phyloP scores from a whole-genome alignment of 306 rosid species.

The Vachellia collinsii region DNA sequence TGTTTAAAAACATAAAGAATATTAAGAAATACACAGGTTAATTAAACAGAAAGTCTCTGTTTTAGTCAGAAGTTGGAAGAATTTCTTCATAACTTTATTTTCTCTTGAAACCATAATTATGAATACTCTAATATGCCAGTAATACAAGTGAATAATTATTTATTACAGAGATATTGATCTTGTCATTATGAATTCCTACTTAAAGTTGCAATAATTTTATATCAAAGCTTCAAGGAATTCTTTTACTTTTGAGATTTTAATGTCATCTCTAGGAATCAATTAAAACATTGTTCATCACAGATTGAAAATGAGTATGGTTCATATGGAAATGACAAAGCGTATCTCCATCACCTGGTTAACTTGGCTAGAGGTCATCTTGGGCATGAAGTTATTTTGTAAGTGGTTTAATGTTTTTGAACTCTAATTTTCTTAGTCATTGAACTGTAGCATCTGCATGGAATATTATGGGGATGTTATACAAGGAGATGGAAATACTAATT shows the following conservation, averaged over 20 bases:
- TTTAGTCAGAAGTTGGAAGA: conserved; percentile 28
- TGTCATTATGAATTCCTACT: conserved; percentile 30
- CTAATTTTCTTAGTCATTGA: conserved; percentile 27
- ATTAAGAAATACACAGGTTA: conserved; percentile 8
- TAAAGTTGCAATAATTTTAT: neutral
- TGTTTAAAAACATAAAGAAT: conserved; percentile 27
- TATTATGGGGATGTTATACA: neutral
- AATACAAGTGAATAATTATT: conserved; percentile 12
- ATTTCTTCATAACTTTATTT: conserved; percentile 22
- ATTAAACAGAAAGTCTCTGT: conserved; percentile 23
- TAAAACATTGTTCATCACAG: conserved; percentile 55
- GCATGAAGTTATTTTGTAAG: conserved; percentile 77
- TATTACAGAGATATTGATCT: conserved; percentile 13
- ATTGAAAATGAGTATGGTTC: conserved; percentile 95
- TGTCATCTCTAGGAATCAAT: conserved; percentile 23
- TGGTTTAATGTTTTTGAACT: conserved; percentile 38
- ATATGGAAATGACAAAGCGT: conserved; percentile 78
- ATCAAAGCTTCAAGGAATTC: conserved; percentile 9
- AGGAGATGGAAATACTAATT: conserved; percentile 8
- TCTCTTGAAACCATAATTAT: conserved; percentile 17
- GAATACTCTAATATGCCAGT: conserved; percentile 2
- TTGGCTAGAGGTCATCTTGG: conserved; percentile 80
- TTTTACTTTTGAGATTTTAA: conserved; percentile 18
- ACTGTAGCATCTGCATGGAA: conserved; percentile 26
- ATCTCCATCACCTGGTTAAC: conserved; percentile 74